Percentiles rank a stretch among this genome's conserved stretches.
phyloP scores from a whole-genome alignment of 306 rosid species.

The Cicer judaicum region DNA sequence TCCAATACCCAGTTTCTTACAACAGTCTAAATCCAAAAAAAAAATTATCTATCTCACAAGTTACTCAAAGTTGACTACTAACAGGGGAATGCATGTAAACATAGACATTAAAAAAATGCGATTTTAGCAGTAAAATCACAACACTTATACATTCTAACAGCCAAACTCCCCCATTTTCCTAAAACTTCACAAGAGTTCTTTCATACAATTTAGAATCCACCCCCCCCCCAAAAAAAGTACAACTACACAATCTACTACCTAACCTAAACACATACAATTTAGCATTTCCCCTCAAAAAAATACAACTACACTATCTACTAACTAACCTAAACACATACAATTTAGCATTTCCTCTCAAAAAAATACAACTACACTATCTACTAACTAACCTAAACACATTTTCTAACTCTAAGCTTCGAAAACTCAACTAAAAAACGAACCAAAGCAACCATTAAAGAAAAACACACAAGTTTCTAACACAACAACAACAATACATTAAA shows the following conservation, averaged over 20 bases:
- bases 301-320: not conserved
- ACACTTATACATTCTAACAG: not conserved
- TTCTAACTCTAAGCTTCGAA: slow-evolving; percentile 17
- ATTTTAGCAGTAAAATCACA: not conserved
- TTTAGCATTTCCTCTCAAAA: slow-evolving; percentile 1
- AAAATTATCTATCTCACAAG: not conserved
- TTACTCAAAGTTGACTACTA: not conserved
- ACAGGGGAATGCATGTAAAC: not conserved
- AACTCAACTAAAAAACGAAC: not conserved
- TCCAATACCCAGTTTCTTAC: not conserved
- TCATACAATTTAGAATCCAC: not conserved
- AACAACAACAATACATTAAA: not conserved
- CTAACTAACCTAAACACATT: not conserved
- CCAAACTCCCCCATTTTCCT: not conserved
- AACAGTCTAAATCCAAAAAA: not conserved
- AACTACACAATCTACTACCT: not conserved
- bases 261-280: not conserved
- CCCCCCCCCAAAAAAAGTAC: not conserved
- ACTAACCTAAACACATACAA: not conserved
- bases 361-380: not conserved
- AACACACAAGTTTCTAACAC: not conserved
- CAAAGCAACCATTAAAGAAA: not conserved
- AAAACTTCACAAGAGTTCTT: slow-evolving; percentile 1
- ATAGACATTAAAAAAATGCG: not conserved
- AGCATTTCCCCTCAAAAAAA: not conserved